Conservation (phyloP, 2,329 filamentous ascomycete species). For the Epichloe aotearoae region DNA sequence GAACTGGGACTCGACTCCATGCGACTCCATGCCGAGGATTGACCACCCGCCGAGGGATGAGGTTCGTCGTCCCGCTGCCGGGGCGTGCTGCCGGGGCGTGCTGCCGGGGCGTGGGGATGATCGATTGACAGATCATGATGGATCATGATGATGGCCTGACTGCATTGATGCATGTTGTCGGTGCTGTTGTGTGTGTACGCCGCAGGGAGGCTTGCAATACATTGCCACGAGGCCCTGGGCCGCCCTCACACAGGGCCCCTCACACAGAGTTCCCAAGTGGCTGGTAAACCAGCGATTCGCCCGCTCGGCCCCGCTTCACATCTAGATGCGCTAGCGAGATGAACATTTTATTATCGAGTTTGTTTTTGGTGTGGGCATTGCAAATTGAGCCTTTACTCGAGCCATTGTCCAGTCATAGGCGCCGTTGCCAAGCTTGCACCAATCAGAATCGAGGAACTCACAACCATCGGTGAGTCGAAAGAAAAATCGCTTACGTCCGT, state of each 20-base stretch:
- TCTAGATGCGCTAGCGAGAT: background rate
- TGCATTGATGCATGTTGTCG: background rate
- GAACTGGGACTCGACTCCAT: no score
- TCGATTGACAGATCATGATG: no score
- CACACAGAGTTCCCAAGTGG: background rate
- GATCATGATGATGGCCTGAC: no score
- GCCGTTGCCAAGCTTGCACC: background rate
- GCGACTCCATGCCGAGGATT: no score
- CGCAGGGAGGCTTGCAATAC: background rate
- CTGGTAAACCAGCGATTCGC: background rate
- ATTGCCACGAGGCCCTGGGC: background rate
- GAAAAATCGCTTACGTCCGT: background rate
- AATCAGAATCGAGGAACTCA: background rate
- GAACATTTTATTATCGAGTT: background rate
- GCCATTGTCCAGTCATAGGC: conserved; percentile 8
- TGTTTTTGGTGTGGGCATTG: background rate
- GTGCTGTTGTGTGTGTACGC: background rate
- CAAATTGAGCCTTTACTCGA: background rate
- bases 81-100: no score
- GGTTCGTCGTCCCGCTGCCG: no score
- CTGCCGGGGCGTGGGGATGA: no score
- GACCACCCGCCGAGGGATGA: no score
- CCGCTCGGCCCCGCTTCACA: background rate
- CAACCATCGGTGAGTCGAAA: conserved; percentile 5
- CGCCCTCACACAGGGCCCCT: background rate